Base-by-base conservation (phyloP, 768 basidiomycete species). In the Pleurotus platypus region DNA sequence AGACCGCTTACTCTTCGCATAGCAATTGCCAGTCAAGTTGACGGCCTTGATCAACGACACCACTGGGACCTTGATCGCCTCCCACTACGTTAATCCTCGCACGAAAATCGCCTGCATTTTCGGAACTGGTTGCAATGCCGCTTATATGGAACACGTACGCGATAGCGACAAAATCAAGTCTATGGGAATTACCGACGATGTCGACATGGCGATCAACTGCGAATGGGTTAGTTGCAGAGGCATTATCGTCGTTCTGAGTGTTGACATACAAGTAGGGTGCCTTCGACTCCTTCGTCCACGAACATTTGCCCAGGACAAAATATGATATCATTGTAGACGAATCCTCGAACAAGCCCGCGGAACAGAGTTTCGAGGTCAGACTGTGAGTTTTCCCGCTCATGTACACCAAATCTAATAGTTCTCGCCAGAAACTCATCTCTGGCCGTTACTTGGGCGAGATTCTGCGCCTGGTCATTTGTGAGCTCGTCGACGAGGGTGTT, bases 101-200 rank as follows among this genome's bases (percentile, higher is more conserved):
- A 95, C 96, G 39, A 91, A 90, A 69, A 95, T 98, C 64, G 97
- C 93, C 1, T 89, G 90, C 66, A 98, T 99, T 65, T 96, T 98
- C 65, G 97, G 97, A 39, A 99, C 97, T 5, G 97, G 97, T 0
- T 98, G 95, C 69, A 98, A 98, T 69, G 96, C 96, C 0, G 96
- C 96, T 5, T 98, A 98, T 67, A 95, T 97, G 92, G 96, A 99
- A 69, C 84, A 86, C 57, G 83, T 93, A 13, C 80, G 77, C 42
- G 84, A 88, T 63, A 94, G 98, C 49, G 83, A 89, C 40, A 99
- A 99, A 78, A 84, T 98, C 60, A 78, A 81, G 48, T 62, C 84
- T 53, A 71, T 94, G n/a, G 87, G 86, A 1, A 78, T 95, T 61
- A 83, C 86, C 38, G 75, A 71, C 2, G 71, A 76, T 12, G 80